A percentile compares a stretch with the other conserved stretches of the same genome.
phyloP scores from a whole-genome alignment of 768 basidiomycete species.

The Russula ochroleuca region DNA sequence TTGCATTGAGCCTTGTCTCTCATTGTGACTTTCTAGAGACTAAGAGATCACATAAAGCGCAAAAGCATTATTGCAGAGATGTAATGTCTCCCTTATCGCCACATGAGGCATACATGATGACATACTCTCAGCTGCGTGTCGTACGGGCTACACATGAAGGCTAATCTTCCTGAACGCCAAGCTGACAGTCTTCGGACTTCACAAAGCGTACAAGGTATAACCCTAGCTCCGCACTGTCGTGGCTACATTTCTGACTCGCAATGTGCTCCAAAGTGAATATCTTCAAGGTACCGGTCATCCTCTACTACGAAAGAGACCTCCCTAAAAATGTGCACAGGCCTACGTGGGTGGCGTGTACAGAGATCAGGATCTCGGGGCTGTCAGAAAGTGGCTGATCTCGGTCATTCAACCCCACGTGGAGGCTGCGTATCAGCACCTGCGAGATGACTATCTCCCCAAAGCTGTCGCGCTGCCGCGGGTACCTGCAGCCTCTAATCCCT shows the following conservation, averaged over 20 bases:
- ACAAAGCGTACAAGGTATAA: slow-evolving; percentile 10
- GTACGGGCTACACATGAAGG: slow-evolving; percentile 7
- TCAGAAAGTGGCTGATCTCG: slow-evolving; percentile 6
- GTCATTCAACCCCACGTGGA: slow-evolving; percentile 1
- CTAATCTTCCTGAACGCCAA: slow-evolving; percentile 1
- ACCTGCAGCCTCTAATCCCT: background rate
- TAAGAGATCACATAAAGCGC: slow-evolving; percentile 6
- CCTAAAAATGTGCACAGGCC: slow-evolving; percentile 8
- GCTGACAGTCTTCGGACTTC: background rate
- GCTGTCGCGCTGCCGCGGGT: background rate
- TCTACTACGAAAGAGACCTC: background rate
- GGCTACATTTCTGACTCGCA: background rate
- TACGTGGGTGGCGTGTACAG: slow-evolving; percentile 11
- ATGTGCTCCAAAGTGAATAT: background rate
- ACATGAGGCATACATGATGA: background rate
- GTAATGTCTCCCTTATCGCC: background rate
- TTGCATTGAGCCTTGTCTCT: background rate
- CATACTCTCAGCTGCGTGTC: background rate
- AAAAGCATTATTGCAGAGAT: slow-evolving; percentile 1
- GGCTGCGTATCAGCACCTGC: background rate
- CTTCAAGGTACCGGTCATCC: slow-evolving; percentile 10
- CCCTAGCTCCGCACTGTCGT: too few relatives aligned
- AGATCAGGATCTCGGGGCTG: slow-evolving; percentile 3
- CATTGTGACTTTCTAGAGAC: background rate
- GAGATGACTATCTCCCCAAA: background rate